phyloP scores from a whole-genome alignment of 1,284 basidiomycete genomes.

The Hypsizygus ulmarius region DNA sequence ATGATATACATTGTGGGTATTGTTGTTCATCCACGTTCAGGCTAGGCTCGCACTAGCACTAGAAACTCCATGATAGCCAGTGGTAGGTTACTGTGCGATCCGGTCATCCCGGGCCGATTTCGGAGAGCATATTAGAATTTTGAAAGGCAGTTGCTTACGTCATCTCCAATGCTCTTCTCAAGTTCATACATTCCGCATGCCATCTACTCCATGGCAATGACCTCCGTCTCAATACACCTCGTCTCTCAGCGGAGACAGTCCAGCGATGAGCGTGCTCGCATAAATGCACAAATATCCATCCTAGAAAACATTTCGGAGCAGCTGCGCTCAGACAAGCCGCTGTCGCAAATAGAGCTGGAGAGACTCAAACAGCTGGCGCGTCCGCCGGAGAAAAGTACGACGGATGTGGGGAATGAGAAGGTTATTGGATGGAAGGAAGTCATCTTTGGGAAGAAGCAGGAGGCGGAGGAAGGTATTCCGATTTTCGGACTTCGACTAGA shows the following conservation, averaged over 20 bases:
- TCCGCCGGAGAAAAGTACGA: slow-evolving; percentile 8
- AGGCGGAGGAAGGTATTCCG: slow-evolving; percentile 18
- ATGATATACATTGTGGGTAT: too few species aligned
- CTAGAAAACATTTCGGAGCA: slow-evolving; percentile 22
- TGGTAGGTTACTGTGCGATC: too few species aligned
- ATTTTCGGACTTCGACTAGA: not conserved
- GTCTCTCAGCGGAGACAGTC: slow-evolving; percentile 15
- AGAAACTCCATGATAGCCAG: too few species aligned
- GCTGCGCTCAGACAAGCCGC: slow-evolving; percentile 19
- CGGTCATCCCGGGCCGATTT: too few species aligned
- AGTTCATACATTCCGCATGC: slow-evolving; percentile 25
- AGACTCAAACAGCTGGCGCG: slow-evolving; percentile 22
- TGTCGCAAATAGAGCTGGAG: slow-evolving; percentile 18
- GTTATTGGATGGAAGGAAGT: slow-evolving; percentile 23
- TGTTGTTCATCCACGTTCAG: not conserved
- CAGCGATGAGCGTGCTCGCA: slow-evolving; percentile 19
- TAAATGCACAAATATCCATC: slow-evolving; percentile 23
- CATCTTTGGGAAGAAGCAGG: slow-evolving; percentile 20
- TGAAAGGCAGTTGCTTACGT: slow-evolving; percentile 12
- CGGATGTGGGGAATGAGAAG: slow-evolving; percentile 1
- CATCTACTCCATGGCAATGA: slow-evolving; percentile 25
- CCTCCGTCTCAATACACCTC: slow-evolving; percentile 26
- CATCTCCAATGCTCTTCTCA: slow-evolving; percentile 16
- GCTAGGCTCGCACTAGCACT: too few species aligned
- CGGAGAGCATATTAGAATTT: too few species aligned